Evolutionary conservation across 2,329 filamentous ascomycete species (phyloP).

Genomic region (Neofusicoccum cordaticola): DNA sequence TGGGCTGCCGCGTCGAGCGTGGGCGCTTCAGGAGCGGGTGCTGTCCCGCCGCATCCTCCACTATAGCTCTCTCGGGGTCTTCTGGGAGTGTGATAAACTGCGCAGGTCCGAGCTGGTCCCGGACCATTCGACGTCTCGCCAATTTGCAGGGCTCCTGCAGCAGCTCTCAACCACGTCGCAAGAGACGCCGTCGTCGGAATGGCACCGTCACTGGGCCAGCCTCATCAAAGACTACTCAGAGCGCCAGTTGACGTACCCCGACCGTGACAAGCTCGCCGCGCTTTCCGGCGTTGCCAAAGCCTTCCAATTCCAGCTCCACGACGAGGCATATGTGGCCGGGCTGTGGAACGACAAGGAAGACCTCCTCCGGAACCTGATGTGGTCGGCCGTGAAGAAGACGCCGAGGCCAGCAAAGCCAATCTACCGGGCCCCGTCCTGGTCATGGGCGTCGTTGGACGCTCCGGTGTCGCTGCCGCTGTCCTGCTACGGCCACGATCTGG

Average conservation of each 20-base stretch:
- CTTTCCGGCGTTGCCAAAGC: neutral
- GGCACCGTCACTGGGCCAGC: neutral
- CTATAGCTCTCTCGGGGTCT: neutral
- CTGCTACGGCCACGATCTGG: neutral
- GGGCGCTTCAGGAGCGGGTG: neutral
- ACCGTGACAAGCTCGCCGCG: neutral
- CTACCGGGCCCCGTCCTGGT: conserved; percentile 1
- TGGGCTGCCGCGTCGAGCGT: neutral
- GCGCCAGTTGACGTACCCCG: neutral
- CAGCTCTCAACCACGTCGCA: neutral
- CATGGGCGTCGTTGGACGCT: neutral
- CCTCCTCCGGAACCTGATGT: neutral
- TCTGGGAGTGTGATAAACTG: neutral
- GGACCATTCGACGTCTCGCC: neutral
- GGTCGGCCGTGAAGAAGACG: neutral
- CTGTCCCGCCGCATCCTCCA: neutral
- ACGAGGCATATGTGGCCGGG: neutral
- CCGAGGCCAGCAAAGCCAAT: neutral
- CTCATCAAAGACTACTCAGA: conserved; percentile 3
- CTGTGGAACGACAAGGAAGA: conserved; percentile 2
- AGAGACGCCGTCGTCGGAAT: neutral
- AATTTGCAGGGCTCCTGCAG: neutral
- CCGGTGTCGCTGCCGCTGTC: neutral
- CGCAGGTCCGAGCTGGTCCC: conserved; percentile 1
- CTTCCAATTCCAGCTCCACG: neutral